phyloP scores from a whole-genome alignment of 2,329 filamentous ascomycete species.

The Leptographium galeiforme region DNA sequence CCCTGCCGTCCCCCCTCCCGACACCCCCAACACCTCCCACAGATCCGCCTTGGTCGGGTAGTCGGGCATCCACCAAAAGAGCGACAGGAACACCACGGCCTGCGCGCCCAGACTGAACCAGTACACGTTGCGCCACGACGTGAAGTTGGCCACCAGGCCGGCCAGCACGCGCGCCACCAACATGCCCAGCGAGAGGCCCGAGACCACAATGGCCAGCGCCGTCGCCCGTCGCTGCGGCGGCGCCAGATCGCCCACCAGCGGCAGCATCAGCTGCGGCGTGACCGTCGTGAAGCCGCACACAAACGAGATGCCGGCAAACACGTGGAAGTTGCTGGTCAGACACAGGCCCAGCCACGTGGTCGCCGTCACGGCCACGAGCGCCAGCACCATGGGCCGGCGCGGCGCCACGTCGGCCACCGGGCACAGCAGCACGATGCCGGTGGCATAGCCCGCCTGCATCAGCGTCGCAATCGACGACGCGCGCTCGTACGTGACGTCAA shows the following conservation, averaged over 20 bases:
- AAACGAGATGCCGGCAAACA: conserved; percentile 59
- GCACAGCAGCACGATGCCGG: conserved; percentile 59
- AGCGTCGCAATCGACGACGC: conserved; percentile 58
- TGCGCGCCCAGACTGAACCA: conserved; percentile 65
- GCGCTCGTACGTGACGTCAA: conserved; percentile 55
- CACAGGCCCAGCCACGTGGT: conserved; percentile 61
- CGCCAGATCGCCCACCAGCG: conserved; percentile 65
- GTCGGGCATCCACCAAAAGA: conserved; percentile 67
- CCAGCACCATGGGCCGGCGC: conserved; percentile 55
- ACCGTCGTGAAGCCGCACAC: conserved; percentile 66
- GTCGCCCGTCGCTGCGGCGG: conserved; percentile 53
- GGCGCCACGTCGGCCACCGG: conserved; percentile 60
- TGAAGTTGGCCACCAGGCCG: conserved; percentile 61
- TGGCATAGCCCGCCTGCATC: conserved; percentile 68
- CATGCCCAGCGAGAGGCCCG: conserved; percentile 62
- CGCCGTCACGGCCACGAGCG: conserved; percentile 53
- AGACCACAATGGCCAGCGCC: conserved; percentile 60
- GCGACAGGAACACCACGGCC: conserved; percentile 47
- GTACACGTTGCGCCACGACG: conserved; percentile 64
- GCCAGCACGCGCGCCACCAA: conserved; percentile 63
- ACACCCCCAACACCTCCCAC: conserved; percentile 17
- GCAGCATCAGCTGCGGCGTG: conserved; percentile 69
- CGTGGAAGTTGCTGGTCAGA: conserved; percentile 47
- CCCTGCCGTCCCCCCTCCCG: no score
- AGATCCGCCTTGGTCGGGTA: conserved; percentile 62